Evolutionary conservation across 1,284 basidiomycete genomes (phyloP).

Genomic region (Marasmius oreades): DNA sequence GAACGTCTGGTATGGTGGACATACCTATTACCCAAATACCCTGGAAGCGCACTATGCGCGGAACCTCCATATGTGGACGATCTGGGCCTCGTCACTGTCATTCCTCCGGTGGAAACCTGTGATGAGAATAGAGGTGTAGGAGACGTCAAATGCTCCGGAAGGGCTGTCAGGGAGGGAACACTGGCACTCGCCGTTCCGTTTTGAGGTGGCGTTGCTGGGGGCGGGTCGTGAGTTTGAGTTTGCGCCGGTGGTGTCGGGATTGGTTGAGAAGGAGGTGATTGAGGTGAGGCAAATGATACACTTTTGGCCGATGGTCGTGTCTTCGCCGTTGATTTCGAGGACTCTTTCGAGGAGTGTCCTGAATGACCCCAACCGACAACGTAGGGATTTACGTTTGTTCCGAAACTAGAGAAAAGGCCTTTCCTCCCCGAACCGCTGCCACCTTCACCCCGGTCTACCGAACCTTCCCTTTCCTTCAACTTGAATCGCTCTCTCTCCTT

Average conservation of each 20-base stretch:
- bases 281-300: conserved; percentile 44
- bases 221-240: background rate
- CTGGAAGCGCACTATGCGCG: background rate
- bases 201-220: background rate
- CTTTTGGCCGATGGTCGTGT: conserved; percentile 43
- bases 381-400: conserved; percentile 4
- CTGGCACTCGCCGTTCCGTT: background rate
- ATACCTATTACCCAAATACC: background rate
- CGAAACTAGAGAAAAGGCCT: conserved; percentile 1
- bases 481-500: background rate
- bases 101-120: background rate
- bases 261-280: conserved; percentile 10
- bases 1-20: no score
- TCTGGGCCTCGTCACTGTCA: background rate
- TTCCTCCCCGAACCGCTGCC: no score
- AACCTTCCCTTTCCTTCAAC: background rate
- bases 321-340: background rate
- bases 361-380: background rate
- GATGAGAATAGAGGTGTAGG: background rate
- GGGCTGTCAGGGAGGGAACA: background rate
- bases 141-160: background rate
- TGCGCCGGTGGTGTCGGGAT: background rate
- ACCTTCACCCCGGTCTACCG: background rate
- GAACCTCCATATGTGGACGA: background rate
- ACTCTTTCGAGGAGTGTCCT: background rate